Conservation (phyloP, 352 stramenopile species). For the Phytophthora nicotianae region DNA sequence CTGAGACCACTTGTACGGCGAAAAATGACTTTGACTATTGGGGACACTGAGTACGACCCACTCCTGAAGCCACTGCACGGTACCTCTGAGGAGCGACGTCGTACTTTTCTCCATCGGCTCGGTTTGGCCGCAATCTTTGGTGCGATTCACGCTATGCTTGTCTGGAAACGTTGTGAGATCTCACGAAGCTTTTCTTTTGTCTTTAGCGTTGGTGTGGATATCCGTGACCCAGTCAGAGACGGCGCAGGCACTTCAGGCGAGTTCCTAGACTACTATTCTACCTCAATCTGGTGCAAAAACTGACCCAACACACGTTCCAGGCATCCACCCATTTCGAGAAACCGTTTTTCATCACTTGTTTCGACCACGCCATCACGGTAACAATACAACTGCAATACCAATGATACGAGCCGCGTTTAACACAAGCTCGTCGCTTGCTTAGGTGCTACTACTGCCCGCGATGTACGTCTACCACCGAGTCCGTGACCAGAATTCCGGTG, state of each 20-base stretch:
- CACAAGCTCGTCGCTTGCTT: background rate
- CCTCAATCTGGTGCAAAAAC: background rate
- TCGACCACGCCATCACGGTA: conserved; percentile 21
- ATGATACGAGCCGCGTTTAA: conserved; percentile 5
- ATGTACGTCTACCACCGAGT: background rate
- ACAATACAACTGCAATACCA: conserved; percentile 22
- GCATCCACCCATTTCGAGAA: conserved; percentile 8
- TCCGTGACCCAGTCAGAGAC: background rate
- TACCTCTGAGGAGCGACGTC: background rate
- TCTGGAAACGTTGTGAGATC: background rate
- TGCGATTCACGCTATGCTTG: background rate
- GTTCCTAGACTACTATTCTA: background rate
- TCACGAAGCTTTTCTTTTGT: background rate
- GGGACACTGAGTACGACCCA: background rate
- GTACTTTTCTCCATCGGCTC: background rate
- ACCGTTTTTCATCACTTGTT: conserved; percentile 16
- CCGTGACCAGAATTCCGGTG: background rate
- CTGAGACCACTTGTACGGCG: background rate
- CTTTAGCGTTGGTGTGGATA: background rate
- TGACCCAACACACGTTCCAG: background rate
- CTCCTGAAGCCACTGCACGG: background rate
- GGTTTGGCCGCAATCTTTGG: background rate
- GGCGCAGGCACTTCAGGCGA: background rate
- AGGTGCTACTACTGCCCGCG: background rate
- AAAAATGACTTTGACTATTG: background rate